Base-by-base conservation (phyloP, 495 filamentous ascomycete species). In the Hyaloscypha variabilis region DNA sequence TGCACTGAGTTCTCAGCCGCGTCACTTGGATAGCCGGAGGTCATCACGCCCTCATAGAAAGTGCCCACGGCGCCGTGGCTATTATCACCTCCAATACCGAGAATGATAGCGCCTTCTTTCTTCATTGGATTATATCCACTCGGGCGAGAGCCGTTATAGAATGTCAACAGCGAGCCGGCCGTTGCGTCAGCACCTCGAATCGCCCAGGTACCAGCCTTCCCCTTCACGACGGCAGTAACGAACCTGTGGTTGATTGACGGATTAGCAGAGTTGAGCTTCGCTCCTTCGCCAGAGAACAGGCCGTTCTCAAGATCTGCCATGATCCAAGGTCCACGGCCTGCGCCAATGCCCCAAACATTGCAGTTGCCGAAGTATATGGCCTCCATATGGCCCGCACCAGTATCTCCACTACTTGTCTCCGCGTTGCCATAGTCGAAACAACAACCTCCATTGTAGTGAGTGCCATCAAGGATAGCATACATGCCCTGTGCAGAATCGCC, bases 391-490 rank as follows among this genome's bases (percentile, higher is more conserved):
- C 81, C 83, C 62, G 78, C 77, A 51, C 85, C 85, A 1, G 83
- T 86, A 66, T 87, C 84, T 8, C 26, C 71, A 65, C 73, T 82
- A 69, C 69, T 84, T 25, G 75, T 80, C 74, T 87, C 85, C 50
- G 84, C 84, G 53, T 87, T 87, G 60, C 84, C 85, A 58, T 87
- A 87, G 73, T 87, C 85, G 67, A 85, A 87, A 76, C 85, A 87
- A 78, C 85, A 87, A 26, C 39, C 78, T 34, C 63, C 76, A 60
- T 87, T 87, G 74, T 83, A 87, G 66, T 87, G 82, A 10, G 83
- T 86, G 1, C 84, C 85, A 53, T 87, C 85, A 21, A 87, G 74
- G 42, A 87, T 81, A 0, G 81, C 83, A 68, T 88, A 88, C 75
- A 88, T 83, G 58, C 83, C 84, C 75, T 88, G 79, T 0, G 84